Conservation (phyloP, 1,139 yeast genomes). For the Meyerozyma sp. region DNA sequence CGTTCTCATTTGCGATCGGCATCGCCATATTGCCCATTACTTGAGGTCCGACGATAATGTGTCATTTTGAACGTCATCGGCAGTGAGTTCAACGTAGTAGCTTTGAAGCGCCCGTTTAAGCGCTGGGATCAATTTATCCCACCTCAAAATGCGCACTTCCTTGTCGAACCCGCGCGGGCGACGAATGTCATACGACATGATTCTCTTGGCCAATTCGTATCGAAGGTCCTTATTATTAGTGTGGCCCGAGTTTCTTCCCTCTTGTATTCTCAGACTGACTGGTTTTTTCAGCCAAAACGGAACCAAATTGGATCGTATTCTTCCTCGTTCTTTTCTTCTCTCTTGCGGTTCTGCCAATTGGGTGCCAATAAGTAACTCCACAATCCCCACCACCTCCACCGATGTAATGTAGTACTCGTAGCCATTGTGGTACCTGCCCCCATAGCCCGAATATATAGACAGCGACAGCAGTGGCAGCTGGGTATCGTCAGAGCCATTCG, state of each 20-base stretch:
- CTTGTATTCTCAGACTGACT: conserved; percentile 45
- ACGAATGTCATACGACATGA: conserved; percentile 59
- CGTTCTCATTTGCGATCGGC: too few species aligned
- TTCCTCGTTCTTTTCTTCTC: conserved; percentile 55
- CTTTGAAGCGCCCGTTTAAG: conserved; percentile 58
- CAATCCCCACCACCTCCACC: conserved; percentile 61
- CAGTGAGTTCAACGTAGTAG: conserved; percentile 53
- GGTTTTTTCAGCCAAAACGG: conserved; percentile 67
- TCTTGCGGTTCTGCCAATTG: conserved; percentile 42
- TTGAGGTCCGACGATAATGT: not conserved
- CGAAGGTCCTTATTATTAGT: conserved; percentile 39
- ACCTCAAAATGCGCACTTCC: conserved; percentile 56
- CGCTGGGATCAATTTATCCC: conserved; percentile 59
- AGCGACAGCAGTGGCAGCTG: conserved; percentile 10
- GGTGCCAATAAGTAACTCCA: conserved; percentile 53
- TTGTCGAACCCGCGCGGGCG: conserved; percentile 67
- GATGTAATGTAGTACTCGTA: conserved; percentile 54
- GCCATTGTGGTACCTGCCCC: conserved; percentile 6
- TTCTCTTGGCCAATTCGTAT: conserved; percentile 54
- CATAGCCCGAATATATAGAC: conserved; percentile 7
- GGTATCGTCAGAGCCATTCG: conserved; percentile 7
- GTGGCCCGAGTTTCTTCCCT: conserved; percentile 8
- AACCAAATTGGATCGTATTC: conserved; percentile 59
- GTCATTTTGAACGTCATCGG: not conserved
- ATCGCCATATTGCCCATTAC: too few species aligned